Conservation (phyloP, 1,139 yeast genomes). For the Magnusiomyces paraingens region DNA sequence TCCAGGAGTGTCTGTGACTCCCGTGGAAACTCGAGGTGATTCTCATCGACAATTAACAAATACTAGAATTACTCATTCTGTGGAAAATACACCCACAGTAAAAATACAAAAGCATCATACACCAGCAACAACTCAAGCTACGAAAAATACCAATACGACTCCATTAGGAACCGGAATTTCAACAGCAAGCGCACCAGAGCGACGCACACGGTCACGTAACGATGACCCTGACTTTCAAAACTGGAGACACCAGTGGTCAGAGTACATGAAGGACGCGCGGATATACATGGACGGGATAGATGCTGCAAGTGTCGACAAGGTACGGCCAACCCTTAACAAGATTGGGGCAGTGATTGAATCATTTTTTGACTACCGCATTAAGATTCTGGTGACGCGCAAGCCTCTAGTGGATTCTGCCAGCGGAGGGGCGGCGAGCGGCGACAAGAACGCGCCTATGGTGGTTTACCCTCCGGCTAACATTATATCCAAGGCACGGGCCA, state of each 20-base stretch:
- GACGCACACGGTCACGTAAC: too few relatives aligned
- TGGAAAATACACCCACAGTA: too few relatives aligned
- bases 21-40: too few relatives aligned
- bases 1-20: too few relatives aligned
- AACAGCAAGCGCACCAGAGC: too few relatives aligned
- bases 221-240: neutral
- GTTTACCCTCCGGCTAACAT: slow-evolving; percentile 52
- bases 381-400: slow-evolving; percentile 74
- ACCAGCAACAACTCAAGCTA: too few relatives aligned
- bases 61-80: too few relatives aligned
- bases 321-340: slow-evolving; percentile 35
- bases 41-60: too few relatives aligned
- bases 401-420: slow-evolving; percentile 22
- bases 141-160: too few relatives aligned
- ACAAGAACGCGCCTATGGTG: slow-evolving; percentile 15
- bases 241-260: slow-evolving; percentile 83
- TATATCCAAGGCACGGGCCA: slow-evolving; percentile 53
- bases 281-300: slow-evolving; percentile 80
- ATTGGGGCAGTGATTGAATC: slow-evolving; percentile 47
- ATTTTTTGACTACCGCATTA: slow-evolving; percentile 71
- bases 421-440: too few relatives aligned
- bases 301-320: slow-evolving; percentile 42
- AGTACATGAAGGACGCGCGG: slow-evolving; percentile 63
- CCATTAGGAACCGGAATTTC: too few relatives aligned
- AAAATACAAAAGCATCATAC: too few relatives aligned